Evolutionary conservation across 768 basidiomycete species (phyloP).

Genomic region (Pulveroboletus sp.): DNA sequence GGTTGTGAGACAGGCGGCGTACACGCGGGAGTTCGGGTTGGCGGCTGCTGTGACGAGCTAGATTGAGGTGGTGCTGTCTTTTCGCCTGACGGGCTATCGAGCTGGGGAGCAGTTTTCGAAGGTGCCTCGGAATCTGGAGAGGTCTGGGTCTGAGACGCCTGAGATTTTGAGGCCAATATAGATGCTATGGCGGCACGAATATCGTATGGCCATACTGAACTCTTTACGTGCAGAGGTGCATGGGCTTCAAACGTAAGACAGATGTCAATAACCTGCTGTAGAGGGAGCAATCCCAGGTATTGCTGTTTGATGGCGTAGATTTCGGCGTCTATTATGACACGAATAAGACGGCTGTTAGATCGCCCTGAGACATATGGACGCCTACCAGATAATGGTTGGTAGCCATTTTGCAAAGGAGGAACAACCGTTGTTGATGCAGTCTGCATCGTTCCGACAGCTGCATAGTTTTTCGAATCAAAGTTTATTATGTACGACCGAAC

Average conservation of each 20-base stretch:
- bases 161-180: constrained; percentile 35
- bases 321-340: constrained; percentile 35
- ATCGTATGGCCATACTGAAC: constrained; percentile 71
- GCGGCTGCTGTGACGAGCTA: constrained; percentile 16
- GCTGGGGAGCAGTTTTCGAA: constrained; percentile 11
- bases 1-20: constrained; percentile 17
- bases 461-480: constrained; percentile 73
- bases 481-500: constrained; percentile 35
- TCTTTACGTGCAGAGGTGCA: constrained; percentile 61
- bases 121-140: constrained; percentile 11
- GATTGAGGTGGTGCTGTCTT: constrained; percentile 13
- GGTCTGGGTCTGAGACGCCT: constrained; percentile 20
- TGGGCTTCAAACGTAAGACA: constrained; percentile 71
- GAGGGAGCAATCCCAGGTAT: constrained; percentile 66
- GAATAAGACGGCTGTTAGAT: constrained; percentile 12
- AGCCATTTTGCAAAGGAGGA: constrained; percentile 36
- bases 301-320: constrained; percentile 63
- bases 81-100: constrained; percentile 14
- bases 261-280: constrained; percentile 74
- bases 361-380: constrained; percentile 22
- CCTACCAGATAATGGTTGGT: constrained; percentile 36
- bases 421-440: constrained; percentile 37
- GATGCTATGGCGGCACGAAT: constrained; percentile 61
- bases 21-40: constrained; percentile 25
- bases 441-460: constrained; percentile 68